Base-by-base conservation (phyloP, 2,329 filamentous ascomycete species). In the Rhinocladiella mackenziei region DNA sequence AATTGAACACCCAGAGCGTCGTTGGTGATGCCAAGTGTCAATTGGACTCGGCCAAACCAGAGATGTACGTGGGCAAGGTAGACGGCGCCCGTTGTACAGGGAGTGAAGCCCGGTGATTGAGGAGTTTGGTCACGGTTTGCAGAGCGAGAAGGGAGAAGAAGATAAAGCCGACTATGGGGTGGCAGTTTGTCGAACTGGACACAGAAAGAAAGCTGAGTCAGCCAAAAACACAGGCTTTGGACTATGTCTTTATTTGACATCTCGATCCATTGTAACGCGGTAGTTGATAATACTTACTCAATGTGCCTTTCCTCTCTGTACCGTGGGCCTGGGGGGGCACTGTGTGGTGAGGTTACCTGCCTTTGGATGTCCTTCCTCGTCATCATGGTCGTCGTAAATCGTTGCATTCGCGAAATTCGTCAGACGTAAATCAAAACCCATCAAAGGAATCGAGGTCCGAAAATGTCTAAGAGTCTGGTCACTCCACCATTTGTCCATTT, bases 21-120 rank as follows among this genome's bases (percentile, higher is more conserved):
- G 54, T 78, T 78, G 56, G 78, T 65, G 42, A 77, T 72, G 3
- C 74, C 76, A 1, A 78, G 60, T 0, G 69, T 63, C 7, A 80
- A 67, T 20, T 71, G 62, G 23, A 64, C 50, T 2, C 76, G 67
- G 14, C 76, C 76, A 13, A 76, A 55, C 76, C 76, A 79, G 34
- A 77, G 62, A 53, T 80, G 76, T 2, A 61, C 29, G 29, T 53
- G 40, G 11, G 35, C 47, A 7, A 55, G 47, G 32, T 54, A 51
- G 6, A 43, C 40, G 19, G 52, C 38, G 10, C 58, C 57, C 2
- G 65, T 62, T n/a, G 11, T 67, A 64, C 48, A 67, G 70, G 36
- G 69, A 66, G 62, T 70, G 78, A 23, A 70, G 54, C 4, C n/a
- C 58, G 49, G 41, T 61, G 58, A 29, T 60, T 54, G 17, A 55